A percentile compares a stretch with the other conserved stretches of the same genome.
Evolutionary conservation across 768 basidiomycete genomes (phyloP).

Genomic region (Tulasnella sp.): DNA sequence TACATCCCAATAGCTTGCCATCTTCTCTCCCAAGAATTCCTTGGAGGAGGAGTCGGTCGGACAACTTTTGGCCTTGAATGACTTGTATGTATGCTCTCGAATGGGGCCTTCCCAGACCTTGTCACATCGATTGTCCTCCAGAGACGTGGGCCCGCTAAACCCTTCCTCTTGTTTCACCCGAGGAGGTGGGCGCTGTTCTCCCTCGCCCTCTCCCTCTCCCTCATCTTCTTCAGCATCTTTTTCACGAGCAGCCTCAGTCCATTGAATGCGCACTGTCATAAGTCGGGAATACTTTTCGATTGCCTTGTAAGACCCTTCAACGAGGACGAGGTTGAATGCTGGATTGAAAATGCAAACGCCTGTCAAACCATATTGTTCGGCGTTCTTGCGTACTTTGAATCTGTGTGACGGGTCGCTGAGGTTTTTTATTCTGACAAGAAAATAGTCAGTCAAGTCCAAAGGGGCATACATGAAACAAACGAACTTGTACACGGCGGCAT

Average conservation of each 20-base stretch:
- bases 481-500: constrained; percentile 84
- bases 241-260: constrained; percentile 84
- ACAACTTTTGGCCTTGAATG: constrained; percentile 69
- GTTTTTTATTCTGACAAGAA: constrained; percentile 51
- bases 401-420: constrained; percentile 86
- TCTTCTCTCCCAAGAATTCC: constrained; percentile 70
- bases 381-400: constrained; percentile 95
- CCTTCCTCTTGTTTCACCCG: constrained; percentile 13
- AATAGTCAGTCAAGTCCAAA: constrained; percentile 1
- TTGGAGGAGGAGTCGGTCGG: constrained; percentile 77
- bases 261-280: constrained; percentile 76
- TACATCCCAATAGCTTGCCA: constrained; percentile 89
- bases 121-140: constrained; percentile 80
- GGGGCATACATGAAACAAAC: constrained; percentile 24
- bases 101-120: constrained; percentile 88
- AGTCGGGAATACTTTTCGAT: constrained; percentile 79
- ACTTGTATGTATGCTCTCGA: constrained; percentile 65
- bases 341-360: constrained; percentile 89
- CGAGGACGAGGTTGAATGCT: constrained; percentile 77
- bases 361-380: constrained; percentile 75
- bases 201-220: constrained; percentile 25
- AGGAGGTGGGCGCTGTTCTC: too few relatives aligned
- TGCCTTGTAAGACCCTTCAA: constrained; percentile 80
- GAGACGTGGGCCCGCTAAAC: constrained; percentile 29
- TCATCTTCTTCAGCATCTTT: constrained; percentile 53